These are phyloP conservation scores for Heimioporus retisporus DNA, from an alignment of 1,284 basidiomycete species.

Conservation along the genomic window DNA sequence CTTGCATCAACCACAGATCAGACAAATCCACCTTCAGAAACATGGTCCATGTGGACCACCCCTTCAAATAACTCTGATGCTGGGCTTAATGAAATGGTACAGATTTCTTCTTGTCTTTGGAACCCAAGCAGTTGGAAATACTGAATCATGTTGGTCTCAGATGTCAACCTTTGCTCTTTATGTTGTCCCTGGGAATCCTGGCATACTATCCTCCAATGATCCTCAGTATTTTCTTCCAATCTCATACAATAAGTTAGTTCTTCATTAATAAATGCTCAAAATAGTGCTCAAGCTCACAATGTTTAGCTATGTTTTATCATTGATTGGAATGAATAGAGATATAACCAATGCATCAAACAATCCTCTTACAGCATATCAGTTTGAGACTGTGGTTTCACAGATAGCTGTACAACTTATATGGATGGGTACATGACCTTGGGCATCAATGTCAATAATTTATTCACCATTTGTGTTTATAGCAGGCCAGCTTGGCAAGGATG, in stretches of 20 bases:
- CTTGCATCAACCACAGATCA: background rate
- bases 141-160: too few relatives aligned
- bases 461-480: too few relatives aligned
- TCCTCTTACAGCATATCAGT: background rate
- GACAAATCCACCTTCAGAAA: background rate
- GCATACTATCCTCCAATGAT: too few relatives aligned
- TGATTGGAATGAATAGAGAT: background rate
- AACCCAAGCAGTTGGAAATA: background rate
- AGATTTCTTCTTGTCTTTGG: background rate
- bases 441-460: too few relatives aligned
- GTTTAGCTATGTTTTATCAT: background rate
- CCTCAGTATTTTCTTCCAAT: too few relatives aligned
- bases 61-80: background rate
- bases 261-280: too few relatives aligned
- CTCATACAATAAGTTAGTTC: too few relatives aligned
- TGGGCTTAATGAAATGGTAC: background rate
- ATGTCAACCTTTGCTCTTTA: too few relatives aligned
- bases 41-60: constrained; percentile 3
- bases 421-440: too few relatives aligned
- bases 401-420: background rate
- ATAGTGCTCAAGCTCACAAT: too few relatives aligned
- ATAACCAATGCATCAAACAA: background rate
- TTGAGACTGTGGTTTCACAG: constrained; percentile 1
- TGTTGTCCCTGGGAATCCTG: too few relatives aligned
- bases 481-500: too few relatives aligned